Evolutionary conservation across 1,284 basidiomycete genomes (phyloP).

Genomic region (Pseudozyma tsukubaensis): DNA sequence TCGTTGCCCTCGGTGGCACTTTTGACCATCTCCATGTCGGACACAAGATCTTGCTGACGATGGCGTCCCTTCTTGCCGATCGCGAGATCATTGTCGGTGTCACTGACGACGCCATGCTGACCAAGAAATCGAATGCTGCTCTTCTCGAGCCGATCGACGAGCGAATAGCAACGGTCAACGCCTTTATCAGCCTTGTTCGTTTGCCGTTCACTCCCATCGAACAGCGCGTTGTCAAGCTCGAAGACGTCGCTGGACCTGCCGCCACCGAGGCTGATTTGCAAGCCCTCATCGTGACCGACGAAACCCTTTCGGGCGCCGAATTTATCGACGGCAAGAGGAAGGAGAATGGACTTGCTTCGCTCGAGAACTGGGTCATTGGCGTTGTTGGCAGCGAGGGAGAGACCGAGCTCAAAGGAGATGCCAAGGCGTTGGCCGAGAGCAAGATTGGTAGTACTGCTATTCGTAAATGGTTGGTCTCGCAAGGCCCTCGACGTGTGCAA

Average conservation of each 20-base stretch:
- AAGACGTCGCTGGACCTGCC: slow-evolving; percentile 64
- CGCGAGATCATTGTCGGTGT: slow-evolving; percentile 89
- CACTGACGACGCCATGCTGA: slow-evolving; percentile 79
- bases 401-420: slow-evolving; percentile 58
- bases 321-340: slow-evolving; percentile 53
- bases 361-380: slow-evolving; percentile 58
- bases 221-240: slow-evolving; percentile 55
- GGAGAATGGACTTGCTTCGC: slow-evolving; percentile 45
- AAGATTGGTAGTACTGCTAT: slow-evolving; percentile 67
- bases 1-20: slow-evolving; percentile 77
- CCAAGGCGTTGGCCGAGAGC: slow-evolving; percentile 54
- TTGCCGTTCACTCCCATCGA: slow-evolving; percentile 30
- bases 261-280: slow-evolving; percentile 57
- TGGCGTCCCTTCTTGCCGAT: slow-evolving; percentile 83
- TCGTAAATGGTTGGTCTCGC: slow-evolving; percentile 54
- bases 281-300: slow-evolving; percentile 64
- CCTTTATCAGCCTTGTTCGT: slow-evolving; percentile 54
- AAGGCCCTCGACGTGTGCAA: slow-evolving; percentile 30
- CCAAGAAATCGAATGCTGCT: slow-evolving; percentile 78
- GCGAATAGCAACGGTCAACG: slow-evolving; percentile 57
- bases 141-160: slow-evolving; percentile 77
- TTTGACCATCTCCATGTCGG: slow-evolving; percentile 98
- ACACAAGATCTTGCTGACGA: slow-evolving; percentile 94
- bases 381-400: slow-evolving; percentile 60
- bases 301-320: slow-evolving; percentile 61